Base-by-base conservation (phyloP, 2,329 filamentous ascomycete species). In the Endocalyx cinctus region DNA sequence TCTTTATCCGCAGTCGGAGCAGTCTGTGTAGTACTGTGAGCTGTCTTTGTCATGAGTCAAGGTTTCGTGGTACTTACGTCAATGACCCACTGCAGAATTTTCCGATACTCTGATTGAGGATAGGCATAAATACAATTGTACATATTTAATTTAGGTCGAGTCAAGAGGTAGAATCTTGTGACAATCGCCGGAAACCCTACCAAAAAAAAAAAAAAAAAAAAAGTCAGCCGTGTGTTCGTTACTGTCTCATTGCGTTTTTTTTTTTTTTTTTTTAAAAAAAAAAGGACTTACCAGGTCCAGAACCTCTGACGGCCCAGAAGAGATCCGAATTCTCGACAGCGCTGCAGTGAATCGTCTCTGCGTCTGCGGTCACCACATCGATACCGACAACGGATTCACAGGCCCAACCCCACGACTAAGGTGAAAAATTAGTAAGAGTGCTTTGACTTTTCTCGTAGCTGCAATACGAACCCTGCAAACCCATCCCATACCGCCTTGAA, bases 401-500 rank as follows among this genome's bases (percentile, higher is more conserved):
- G 1, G 69, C 69, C 66, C 69, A 74, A 0, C 72, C 72, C 71
- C 70, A 75, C 40, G 68, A 70, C 67, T 70, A 32, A 10, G 4
- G 13, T 12, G 11, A 22, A 16, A 6, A 17, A 20, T 16, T 13
- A 22, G 4, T 11, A n/a, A 11, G n/a, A 30, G 6, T 10, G 6
- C 10, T n/a, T n/a, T n/a, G n/a, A n/a, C n/a, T n/a, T n/a, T n/a
- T n/a, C n/a, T n/a, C n/a, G n/a, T n/a, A n/a, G n/a, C n/a, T n/a
- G n/a, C n/a, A 6, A 10, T 16, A 16, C 10, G 18, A 4, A 48
- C 67, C 49, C 64, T 67, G 43, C 67, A 73, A 43, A 74, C 74
- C 72, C 72, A 77, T 0, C 72, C 72, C 69, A 76, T 74, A 2
- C 72, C 72, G 0, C 72, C 73, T 42, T 75, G 71, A 11, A 77